Evolutionary conservation across 2,329 filamentous ascomycete species (phyloP).

Genomic region (Cladosporium sphaerospermum): DNA sequence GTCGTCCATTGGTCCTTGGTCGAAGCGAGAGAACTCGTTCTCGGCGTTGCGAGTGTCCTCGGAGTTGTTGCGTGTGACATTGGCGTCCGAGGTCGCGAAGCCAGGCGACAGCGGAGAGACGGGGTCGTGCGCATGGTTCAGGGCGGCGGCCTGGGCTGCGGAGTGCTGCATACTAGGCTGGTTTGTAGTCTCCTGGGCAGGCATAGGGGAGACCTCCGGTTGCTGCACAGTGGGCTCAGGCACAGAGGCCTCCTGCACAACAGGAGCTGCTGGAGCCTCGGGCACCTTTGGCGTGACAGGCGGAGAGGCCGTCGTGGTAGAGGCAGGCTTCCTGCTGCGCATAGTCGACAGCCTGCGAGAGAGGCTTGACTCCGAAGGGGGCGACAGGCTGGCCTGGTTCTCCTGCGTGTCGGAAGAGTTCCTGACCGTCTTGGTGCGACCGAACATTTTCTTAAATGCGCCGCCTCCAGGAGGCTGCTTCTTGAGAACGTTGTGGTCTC

Average conservation of each 20-base stretch:
- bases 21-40: conserved; percentile 63
- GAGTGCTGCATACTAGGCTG: not conserved
- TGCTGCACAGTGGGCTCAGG: conserved; percentile 1
- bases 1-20: conserved; percentile 81
- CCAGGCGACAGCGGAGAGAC: conserved; percentile 25
- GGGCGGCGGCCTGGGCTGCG: not conserved
- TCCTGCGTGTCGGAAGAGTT: conserved; percentile 47
- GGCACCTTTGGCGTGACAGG: conserved; percentile 16
- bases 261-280: conserved; percentile 14
- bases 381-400: conserved; percentile 19
- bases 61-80: conserved; percentile 55
- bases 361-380: conserved; percentile 28
- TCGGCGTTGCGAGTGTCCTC: conserved; percentile 54
- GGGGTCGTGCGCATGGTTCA: conserved; percentile 14
- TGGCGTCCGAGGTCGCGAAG: conserved; percentile 43
- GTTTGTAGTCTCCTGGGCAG: not conserved
- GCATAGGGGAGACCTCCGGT: not conserved
- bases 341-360: conserved; percentile 38
- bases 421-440: conserved; percentile 46
- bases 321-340: conserved; percentile 29
- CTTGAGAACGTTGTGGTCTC: conserved; percentile 26
- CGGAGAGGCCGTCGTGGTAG: not conserved
- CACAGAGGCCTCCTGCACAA: conserved; percentile 4
- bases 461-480: conserved; percentile 34
- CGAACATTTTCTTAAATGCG: conserved; percentile 61